Evolutionary conservation across 169 alveolate genomes (phyloP), one percentile per base, ranked within the genome.

Genomic region (Plasmodium billcollinsi): DNA sequence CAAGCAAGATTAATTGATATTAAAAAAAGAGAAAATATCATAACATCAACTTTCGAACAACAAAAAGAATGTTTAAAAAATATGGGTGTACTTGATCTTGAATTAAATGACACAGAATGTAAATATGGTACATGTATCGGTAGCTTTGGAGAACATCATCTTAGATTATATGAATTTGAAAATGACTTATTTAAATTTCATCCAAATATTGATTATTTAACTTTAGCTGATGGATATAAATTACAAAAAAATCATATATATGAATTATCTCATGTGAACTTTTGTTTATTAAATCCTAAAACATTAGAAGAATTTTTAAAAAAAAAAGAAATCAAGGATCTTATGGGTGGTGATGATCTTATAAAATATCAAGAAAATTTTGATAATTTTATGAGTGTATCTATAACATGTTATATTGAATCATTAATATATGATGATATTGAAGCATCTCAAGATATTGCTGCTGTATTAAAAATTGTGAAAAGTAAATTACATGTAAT

Each of bases 331-430:
- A 67, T 83, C 49, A 20, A 18, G 29, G 18, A 33, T 8, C 11
- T 49, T 47, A 39, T 21, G 24, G 50, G 43, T 26, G 89, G 76
- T 24, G 21, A 15, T 8, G 83, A 67, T 20, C 43, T 21, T 49
- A 20, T 4, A 33, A 45, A 39, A 9, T 83, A 67, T 83, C 61
- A 67, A 18, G 74, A 50, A 21, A 52, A 69, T n/a, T 83, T 67
- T 58, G 59, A 39, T 2, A 69, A 67, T n/a, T 69, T 15, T 43
- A 54, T 83, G 83, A 20, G 14, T 12, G 69, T 69, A 50, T 83
- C 91, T 14, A 83, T 83, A n/a, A 33, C n/a, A 9, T 83, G 91
- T 21, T 67, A 83, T 61, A 45, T 83, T 9, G 91, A 83, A 83
- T 56, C 80, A 11, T 56, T 58, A 58, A 69, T 83, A 52, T 69